Evolutionary conservation across 140 eudicot genomes (phyloP).

Genomic region (Bidens hawaiensis): DNA sequence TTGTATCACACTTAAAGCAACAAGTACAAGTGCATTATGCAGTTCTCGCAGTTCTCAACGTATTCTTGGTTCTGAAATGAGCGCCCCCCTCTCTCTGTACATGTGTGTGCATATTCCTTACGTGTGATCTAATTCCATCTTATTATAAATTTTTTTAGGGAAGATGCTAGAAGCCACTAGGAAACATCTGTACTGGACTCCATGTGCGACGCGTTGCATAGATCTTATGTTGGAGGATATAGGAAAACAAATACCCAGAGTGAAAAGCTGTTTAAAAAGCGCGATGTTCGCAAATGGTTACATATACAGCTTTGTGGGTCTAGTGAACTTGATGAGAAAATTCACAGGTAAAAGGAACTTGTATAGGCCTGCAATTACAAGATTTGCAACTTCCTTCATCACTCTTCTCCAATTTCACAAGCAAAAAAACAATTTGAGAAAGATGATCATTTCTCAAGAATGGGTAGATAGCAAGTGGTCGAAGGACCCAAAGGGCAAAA

Average conservation of each 20-base stretch:
- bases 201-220: constrained; percentile 11
- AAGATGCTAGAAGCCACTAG: constrained; percentile 6
- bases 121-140: background rate
- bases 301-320: no score
- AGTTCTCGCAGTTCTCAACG: no score
- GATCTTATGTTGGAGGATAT: constrained; percentile 14
- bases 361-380: background rate
- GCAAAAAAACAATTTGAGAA: constrained; percentile 9
- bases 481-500: background rate
- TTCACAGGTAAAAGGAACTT: background rate
- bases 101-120: background rate
- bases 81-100: no score
- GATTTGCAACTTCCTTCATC: background rate
- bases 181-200: constrained; percentile 14
- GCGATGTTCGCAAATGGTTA: no score
- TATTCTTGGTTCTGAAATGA: no score
- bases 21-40: no score
- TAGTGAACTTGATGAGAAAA: no score
- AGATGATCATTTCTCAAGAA: background rate
- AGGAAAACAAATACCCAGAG: background rate
- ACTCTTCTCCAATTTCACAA: background rate
- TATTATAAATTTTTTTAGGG: constrained; percentile 3
- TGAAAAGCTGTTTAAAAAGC: no score
- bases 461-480: background rate
- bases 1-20: no score